phyloP scores from a whole-genome alignment of 192 early-diverging fungal species.

The Lobulomyces angularis region DNA sequence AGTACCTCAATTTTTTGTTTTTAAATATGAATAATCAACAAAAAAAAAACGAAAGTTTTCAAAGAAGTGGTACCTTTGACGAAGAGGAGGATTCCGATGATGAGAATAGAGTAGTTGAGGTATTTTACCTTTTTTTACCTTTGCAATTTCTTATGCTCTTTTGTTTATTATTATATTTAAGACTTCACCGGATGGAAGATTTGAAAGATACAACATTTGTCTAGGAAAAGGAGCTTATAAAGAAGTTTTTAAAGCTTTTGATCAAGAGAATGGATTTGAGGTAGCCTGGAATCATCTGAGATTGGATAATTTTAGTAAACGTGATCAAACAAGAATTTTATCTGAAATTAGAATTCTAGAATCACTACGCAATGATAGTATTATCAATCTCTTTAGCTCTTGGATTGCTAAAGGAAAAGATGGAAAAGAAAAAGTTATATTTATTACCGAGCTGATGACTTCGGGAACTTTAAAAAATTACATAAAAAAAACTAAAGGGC shows the following conservation, averaged over 20 bases:
- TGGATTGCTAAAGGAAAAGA: conserved; percentile 17
- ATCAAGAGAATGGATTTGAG: conserved; percentile 78
- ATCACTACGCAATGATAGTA: conserved; percentile 64
- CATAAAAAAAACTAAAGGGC: conserved; percentile 55
- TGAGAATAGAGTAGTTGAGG: no score
- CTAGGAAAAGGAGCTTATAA: conserved; percentile 81
- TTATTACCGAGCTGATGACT: conserved; percentile 89
- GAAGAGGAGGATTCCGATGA: no score
- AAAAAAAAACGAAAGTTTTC: no score
- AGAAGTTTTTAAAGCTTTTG: conserved; percentile 75
- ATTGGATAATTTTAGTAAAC: conserved; percentile 25
- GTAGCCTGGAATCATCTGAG: conserved; percentile 82
- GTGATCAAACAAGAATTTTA: conserved; percentile 24
- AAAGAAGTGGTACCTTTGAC: no score
- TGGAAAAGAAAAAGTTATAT: conserved; percentile 51
- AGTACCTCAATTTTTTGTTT: no score
- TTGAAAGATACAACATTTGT: conserved; percentile 39
- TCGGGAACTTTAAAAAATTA: conserved; percentile 72
- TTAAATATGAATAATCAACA: no score
- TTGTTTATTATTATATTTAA: conserved; percentile 4
- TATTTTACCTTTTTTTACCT: no score
- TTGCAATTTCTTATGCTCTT: no score
- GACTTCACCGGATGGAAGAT: conserved; percentile 54
- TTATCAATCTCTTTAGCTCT: conserved; percentile 33
- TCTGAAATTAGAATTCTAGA: conserved; percentile 58